Conservation (phyloP, 768 basidiomycete species). For the Trametes villosa region DNA sequence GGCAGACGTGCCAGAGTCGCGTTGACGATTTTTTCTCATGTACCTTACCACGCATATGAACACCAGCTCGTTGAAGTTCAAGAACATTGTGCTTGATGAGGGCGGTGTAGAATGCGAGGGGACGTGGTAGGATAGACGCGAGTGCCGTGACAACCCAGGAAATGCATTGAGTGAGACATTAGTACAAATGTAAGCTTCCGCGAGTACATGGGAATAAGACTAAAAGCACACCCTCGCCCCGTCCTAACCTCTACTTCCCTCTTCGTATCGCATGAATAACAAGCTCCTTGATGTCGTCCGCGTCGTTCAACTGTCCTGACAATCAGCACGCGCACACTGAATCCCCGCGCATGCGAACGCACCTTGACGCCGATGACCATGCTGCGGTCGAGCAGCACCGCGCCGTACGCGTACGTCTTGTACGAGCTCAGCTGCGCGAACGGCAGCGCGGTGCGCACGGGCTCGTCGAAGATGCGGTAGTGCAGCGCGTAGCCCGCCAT, state of each 20-base stretch:
- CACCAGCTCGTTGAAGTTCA: no score
- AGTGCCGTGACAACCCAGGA: not conserved
- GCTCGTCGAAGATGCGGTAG: slow-evolving; percentile 28
- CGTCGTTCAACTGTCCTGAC: slow-evolving; percentile 11
- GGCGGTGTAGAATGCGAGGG: not conserved
- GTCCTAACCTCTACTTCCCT: not conserved
- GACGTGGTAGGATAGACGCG: not conserved
- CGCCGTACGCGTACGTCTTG: slow-evolving; percentile 27
- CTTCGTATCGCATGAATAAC: slow-evolving; percentile 15
- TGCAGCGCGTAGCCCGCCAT: slow-evolving; percentile 19
- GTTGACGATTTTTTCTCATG: no score
- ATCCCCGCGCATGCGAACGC: not conserved
- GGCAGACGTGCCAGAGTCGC: no score
- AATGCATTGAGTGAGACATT: not conserved
- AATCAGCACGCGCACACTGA: not conserved
- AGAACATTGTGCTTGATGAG: not conserved
- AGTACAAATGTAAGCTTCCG: slow-evolving; percentile 3
- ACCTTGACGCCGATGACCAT: slow-evolving; percentile 36
- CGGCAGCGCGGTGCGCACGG: slow-evolving; percentile 30
- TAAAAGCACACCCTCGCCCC: not conserved
- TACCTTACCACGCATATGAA: no score
- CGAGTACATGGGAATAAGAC: not conserved
- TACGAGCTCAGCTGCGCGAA: slow-evolving; percentile 29
- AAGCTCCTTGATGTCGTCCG: slow-evolving; percentile 22
- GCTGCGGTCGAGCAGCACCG: slow-evolving; percentile 35